Evolutionary conservation across 495 filamentous ascomycete genomes (phyloP).

Genomic region (Tuber borchii): DNA sequence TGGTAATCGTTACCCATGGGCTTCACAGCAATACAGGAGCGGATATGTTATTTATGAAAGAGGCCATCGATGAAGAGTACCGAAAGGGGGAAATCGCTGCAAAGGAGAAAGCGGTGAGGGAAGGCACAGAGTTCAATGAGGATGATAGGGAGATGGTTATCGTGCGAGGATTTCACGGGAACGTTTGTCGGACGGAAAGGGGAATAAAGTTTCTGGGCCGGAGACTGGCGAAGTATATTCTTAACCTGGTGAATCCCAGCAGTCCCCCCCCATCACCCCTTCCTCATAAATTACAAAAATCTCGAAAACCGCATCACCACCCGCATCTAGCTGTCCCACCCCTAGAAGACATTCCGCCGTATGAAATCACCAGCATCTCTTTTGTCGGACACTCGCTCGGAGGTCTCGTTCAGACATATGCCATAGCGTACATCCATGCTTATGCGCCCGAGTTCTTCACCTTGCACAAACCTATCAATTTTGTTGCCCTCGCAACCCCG

Average conservation of each 20-base stretch:
- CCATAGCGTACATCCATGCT: constrained; percentile 94
- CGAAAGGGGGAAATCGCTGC: constrained; percentile 60
- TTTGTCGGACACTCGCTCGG: constrained; percentile 92
- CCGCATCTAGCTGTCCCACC: constrained; percentile 26
- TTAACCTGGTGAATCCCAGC: constrained; percentile 85
- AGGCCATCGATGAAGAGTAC: constrained; percentile 82
- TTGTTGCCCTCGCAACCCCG: constrained; percentile 83
- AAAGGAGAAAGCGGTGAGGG: constrained; percentile 44
- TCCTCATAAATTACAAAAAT: constrained; percentile 39
- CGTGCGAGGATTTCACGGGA: constrained; percentile 84
- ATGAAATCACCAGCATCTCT: constrained; percentile 89
- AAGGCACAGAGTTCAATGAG: constrained; percentile 48
- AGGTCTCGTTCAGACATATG: constrained; percentile 86
- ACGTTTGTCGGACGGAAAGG: constrained; percentile 80
- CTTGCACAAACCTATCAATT: constrained; percentile 80
- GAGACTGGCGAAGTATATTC: constrained; percentile 80
- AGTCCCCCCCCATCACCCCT: constrained; percentile 72
- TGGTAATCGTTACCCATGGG: constrained; percentile 90
- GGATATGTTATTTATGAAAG: constrained; percentile 95
- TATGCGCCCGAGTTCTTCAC: constrained; percentile 89
- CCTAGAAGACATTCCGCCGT: constrained; percentile 52
- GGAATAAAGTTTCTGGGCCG: constrained; percentile 97
- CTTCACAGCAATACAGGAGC: constrained; percentile 94
- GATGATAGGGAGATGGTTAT: constrained; percentile 81
- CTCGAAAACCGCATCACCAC: constrained; percentile 30